These are phyloP conservation scores for Beauveria sp. DNA, from an alignment of 2,329 filamentous ascomycete species.

Conservation along the genomic window DNA sequence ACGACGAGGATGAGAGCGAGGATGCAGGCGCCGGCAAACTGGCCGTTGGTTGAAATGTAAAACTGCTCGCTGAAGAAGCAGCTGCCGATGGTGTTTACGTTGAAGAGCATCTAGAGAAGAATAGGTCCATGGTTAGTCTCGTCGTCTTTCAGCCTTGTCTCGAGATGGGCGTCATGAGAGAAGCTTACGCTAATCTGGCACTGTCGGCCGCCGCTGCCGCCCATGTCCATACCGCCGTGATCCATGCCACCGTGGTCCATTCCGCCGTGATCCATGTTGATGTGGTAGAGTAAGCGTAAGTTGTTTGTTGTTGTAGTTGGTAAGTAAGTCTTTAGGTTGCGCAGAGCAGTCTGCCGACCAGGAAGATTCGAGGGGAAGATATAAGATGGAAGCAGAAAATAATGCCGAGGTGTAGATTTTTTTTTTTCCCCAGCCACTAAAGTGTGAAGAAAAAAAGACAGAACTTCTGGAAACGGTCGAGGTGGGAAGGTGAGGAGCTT, in stretches of 20 bases:
- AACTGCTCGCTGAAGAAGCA: constrained; percentile 65
- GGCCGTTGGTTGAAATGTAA: constrained; percentile 60
- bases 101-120: constrained; percentile 63
- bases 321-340: too few relatives aligned
- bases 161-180: neutral
- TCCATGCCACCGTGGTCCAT: constrained; percentile 15
- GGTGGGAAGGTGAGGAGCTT: neutral
- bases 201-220: constrained; percentile 15
- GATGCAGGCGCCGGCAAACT: constrained; percentile 76
- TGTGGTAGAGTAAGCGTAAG: neutral
- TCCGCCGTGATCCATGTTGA: constrained; percentile 5
- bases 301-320: neutral
- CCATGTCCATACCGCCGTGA: constrained; percentile 15
- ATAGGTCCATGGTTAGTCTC: constrained; percentile 1
- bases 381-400: neutral
- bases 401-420: neutral
- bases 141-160: neutral
- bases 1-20: constrained; percentile 69
- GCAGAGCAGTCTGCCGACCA: too few relatives aligned
- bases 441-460: neutral
- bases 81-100: constrained; percentile 64
- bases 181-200: constrained; percentile 35
- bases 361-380: neutral
- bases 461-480: neutral
- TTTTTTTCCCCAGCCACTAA: neutral